Evolutionary conservation across 768 basidiomycete species (phyloP).

Genomic region (Suillus tomentosus): DNA sequence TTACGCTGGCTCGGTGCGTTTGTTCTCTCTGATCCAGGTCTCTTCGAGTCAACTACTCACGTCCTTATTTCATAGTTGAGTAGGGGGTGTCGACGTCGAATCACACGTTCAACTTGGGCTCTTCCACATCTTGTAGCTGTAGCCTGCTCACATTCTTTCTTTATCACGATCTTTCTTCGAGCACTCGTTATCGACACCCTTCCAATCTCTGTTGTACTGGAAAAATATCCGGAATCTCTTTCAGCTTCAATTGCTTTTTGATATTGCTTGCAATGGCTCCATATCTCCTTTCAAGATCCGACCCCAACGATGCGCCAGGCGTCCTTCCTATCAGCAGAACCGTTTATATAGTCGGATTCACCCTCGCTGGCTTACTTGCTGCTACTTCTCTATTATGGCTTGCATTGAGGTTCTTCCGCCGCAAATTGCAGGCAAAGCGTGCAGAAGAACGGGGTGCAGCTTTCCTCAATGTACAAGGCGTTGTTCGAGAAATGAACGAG

Average conservation of each 20-base stretch:
- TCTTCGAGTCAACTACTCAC: background rate
- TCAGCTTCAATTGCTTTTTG: slow-evolving; percentile 6
- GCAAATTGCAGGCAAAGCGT: slow-evolving; percentile 38
- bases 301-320: slow-evolving; percentile 2
- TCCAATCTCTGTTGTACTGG: slow-evolving; percentile 16
- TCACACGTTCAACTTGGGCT: slow-evolving; percentile 2
- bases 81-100: background rate
- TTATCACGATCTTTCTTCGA: slow-evolving; percentile 4
- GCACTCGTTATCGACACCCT: slow-evolving; percentile 1
- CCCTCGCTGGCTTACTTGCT: slow-evolving; percentile 44
- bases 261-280: slow-evolving; percentile 22
- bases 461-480: slow-evolving; percentile 35
- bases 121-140: background rate
- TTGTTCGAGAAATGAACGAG: slow-evolving; percentile 15
- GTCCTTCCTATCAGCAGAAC: slow-evolving; percentile 24
- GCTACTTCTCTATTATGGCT: slow-evolving; percentile 46
- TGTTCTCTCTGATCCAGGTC: background rate
- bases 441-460: slow-evolving; percentile 42
- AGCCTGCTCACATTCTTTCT: slow-evolving; percentile 8
- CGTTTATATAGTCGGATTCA: slow-evolving; percentile 53
- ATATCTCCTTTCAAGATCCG: slow-evolving; percentile 17
- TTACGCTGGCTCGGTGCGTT: slow-evolving; percentile 5
- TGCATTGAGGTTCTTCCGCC: slow-evolving; percentile 41
- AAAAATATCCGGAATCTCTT: background rate
- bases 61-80: background rate